Evolutionary conservation across 306 rosid genomes (phyloP), one percentile per base, ranked within the genome.

Genomic region (Trifolium repens): DNA sequence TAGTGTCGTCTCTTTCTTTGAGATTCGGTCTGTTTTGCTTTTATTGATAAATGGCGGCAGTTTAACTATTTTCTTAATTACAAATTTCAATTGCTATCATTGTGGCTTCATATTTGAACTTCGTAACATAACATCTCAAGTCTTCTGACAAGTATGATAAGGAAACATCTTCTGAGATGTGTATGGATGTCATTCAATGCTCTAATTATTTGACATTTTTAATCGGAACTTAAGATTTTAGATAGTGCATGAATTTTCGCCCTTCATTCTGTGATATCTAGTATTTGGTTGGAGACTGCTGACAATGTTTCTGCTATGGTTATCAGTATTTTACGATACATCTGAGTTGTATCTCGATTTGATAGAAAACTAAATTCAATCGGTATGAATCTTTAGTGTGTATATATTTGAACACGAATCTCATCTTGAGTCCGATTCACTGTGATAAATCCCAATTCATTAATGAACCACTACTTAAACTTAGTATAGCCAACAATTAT

Each of bases 221-320:
- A 1, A 24, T 5, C 49, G 4, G 40, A 39, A 27, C 10, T 43
- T 64, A 11, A 58, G 30, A 14, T 9, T 63, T 52, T 61, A 16
- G 71, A 49, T 66, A 8, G 50, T 47, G 67, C 76, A 71, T 24
- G 32, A 47, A 14, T 80, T 80, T 46, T 50, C 34, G 37, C 39
- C 35, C 40, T 42, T 34, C 52, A 43, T 71, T 55, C 8, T 43
- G 40, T 19, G 67, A 40, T 76, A 14, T 78, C 59, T 4, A 26
- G 55, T 64, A 16, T 76, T 58, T 77, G 50, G 71, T 72, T 19
- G 49, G 63, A 72, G 72, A 74, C 50, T n/a, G 67, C 3, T 53
- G 64, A 14, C 2, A 2, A 66, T 73, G 68, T 74, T 78, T 54
- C 78, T 44, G 54, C 34, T 49, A 37, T 24, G 5, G n/a, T 46